These are phyloP conservation scores for Russula lepida DNA, from an alignment of 768 basidiomycete species.

Conservation along the genomic window DNA sequence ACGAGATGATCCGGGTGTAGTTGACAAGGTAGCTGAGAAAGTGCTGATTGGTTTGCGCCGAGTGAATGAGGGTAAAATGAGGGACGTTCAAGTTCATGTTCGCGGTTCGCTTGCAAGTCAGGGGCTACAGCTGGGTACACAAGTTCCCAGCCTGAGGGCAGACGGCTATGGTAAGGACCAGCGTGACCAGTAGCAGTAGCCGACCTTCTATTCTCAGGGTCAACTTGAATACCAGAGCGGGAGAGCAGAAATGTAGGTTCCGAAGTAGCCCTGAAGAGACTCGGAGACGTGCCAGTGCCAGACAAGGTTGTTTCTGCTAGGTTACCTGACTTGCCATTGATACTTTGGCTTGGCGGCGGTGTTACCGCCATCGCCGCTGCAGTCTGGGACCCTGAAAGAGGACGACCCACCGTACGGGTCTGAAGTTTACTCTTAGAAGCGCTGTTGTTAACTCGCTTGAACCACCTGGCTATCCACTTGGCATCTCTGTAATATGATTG, in stretches of 20 bases:
- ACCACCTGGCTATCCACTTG: constrained; percentile 19
- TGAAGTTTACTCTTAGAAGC: background rate
- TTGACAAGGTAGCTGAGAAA: background rate
- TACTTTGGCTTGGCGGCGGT: background rate
- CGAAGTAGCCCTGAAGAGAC: background rate
- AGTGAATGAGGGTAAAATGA: background rate
- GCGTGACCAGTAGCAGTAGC: background rate
- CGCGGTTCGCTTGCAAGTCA: background rate
- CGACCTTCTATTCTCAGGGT: background rate
- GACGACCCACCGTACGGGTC: background rate
- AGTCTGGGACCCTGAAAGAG: background rate
- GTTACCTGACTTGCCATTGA: background rate
- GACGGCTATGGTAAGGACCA: background rate
- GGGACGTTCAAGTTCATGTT: background rate
- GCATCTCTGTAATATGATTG: background rate
- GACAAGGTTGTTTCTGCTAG: background rate
- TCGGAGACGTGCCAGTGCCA: background rate
- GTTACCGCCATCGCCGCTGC: background rate
- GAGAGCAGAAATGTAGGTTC: background rate
- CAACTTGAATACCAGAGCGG: background rate
- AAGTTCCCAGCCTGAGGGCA: background rate
- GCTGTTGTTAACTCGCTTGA: constrained; percentile 8
- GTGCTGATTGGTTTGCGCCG: background rate
- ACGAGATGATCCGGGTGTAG: background rate
- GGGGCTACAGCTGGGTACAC: background rate